Percentiles rank a stretch among this genome's conserved stretches.
These are phyloP conservation scores for Apiotrichum veenhuisii DNA, from an alignment of 1,284 basidiomycete species.

Conservation along the genomic window DNA sequence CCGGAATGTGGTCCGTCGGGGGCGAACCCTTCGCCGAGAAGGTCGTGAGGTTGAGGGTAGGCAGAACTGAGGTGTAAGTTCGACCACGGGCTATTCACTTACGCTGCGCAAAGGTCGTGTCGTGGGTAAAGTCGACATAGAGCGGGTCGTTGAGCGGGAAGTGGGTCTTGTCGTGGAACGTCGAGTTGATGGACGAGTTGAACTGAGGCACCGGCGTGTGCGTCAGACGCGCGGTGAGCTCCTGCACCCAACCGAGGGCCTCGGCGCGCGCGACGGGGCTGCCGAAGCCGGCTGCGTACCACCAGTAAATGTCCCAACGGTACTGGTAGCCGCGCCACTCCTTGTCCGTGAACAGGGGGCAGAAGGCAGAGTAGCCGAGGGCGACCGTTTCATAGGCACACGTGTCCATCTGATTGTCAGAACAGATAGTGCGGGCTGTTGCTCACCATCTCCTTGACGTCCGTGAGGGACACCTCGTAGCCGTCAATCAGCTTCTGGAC, in stretches of 20 bases:
- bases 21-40: constrained; percentile 66
- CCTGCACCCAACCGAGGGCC: constrained; percentile 52
- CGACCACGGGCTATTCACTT: constrained; percentile 2
- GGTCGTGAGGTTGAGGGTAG: constrained; percentile 62
- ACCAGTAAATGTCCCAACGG: constrained; percentile 50
- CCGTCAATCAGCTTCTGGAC: constrained; percentile 61
- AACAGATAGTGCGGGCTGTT: constrained; percentile 55
- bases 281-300: constrained; percentile 48
- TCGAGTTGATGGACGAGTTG: constrained; percentile 58
- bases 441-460: constrained; percentile 53
- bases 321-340: constrained; percentile 67
- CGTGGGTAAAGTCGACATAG: constrained; percentile 48
- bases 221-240: constrained; percentile 47
- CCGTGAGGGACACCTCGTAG: constrained; percentile 64
- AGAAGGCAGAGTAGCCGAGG: constrained; percentile 53
- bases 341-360: constrained; percentile 60
- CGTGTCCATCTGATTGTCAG: constrained; percentile 18
- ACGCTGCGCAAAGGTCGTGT: constrained; percentile 46
- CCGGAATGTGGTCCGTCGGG: constrained; percentile 66
- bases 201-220: constrained; percentile 55
- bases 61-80: constrained; percentile 51
- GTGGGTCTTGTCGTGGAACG: constrained; percentile 56
- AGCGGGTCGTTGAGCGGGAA: constrained; percentile 63
- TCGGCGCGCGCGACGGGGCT: constrained; percentile 46
- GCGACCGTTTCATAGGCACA: constrained; percentile 49